Percentiles rank a stretch among this genome's conserved stretches.
phyloP scores from a whole-genome alignment of 306 rosid genomes.

The Mucuna pruriens region DNA sequence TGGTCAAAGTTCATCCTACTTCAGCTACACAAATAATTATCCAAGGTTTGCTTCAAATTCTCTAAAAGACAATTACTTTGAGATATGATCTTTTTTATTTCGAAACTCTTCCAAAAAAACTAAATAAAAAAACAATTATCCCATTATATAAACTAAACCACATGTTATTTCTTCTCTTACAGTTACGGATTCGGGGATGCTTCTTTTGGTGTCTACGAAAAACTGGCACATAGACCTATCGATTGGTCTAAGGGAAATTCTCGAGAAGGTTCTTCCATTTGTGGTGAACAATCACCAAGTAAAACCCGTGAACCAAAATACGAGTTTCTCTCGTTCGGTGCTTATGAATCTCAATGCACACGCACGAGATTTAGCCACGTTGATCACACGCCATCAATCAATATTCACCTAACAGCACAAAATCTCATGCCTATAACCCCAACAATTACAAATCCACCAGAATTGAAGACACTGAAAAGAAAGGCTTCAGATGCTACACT shows the following conservation, averaged over 20 bases:
- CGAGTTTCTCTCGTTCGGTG: slow-evolving; percentile 41
- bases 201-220: slow-evolving; percentile 50
- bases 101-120: no score
- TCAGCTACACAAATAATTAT: slow-evolving; percentile 45
- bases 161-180: neutral
- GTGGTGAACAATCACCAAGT: slow-evolving; percentile 43
- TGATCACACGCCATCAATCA: slow-evolving; percentile 22
- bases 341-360: slow-evolving; percentile 32
- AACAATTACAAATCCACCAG: neutral
- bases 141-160: no score
- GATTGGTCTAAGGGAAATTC: slow-evolving; percentile 24
- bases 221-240: slow-evolving; percentile 35
- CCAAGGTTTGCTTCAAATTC: neutral
- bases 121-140: no score
- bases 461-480: slow-evolving; percentile 10
- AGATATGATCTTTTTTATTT: neutral
- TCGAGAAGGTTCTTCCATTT: slow-evolving; percentile 34
- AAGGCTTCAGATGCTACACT: slow-evolving; percentile 1
- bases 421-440: slow-evolving; percentile 17
- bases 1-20: slow-evolving; percentile 46
- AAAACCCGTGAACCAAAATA: slow-evolving; percentile 46
- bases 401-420: slow-evolving; percentile 26
- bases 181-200: slow-evolving; percentile 46
- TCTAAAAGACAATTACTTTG: neutral
- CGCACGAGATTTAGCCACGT: slow-evolving; percentile 26